These are phyloP conservation scores for Zygoascus flipseniorum DNA, from an alignment of 805 yeast species.

Conservation along the genomic window DNA sequence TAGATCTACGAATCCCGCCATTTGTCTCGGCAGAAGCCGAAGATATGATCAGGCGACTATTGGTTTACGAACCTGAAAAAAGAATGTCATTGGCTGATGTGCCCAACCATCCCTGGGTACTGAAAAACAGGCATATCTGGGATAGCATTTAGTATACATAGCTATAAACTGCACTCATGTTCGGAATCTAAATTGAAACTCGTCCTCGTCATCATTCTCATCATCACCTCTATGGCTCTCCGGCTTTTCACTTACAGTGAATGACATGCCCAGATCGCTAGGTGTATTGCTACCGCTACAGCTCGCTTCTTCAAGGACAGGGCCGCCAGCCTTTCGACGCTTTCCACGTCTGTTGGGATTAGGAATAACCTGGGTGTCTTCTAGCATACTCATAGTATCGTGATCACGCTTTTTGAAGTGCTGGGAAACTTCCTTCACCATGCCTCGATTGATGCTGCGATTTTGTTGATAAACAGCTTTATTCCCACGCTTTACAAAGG, in stretches of 20 bases:
- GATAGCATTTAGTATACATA: slow-evolving; percentile 6
- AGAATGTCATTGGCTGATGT: slow-evolving; percentile 57
- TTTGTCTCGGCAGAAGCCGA: slow-evolving; percentile 66
- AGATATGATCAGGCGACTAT: slow-evolving; percentile 54
- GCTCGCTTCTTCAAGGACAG: neutral
- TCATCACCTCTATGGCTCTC: neutral
- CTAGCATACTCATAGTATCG: neutral
- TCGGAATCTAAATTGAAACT: slow-evolving; percentile 19
- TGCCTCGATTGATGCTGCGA: neutral
- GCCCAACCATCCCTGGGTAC: slow-evolving; percentile 76
- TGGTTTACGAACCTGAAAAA: slow-evolving; percentile 60
- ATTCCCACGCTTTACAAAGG: slow-evolving; percentile 5
- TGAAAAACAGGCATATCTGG: slow-evolving; percentile 59
- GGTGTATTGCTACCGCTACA: neutral
- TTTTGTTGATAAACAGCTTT: neutral
- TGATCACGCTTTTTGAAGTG: neutral
- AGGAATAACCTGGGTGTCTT: neutral
- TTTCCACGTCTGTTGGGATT: neutral
- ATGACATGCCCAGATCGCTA: neutral
- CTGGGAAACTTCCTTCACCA: neutral
- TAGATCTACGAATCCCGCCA: slow-evolving; percentile 67
- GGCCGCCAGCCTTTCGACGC: neutral
- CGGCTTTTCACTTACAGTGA: neutral
- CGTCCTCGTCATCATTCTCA: slow-evolving; percentile 18
- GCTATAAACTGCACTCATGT: neutral